Base-by-base conservation (phyloP, 2,329 filamentous ascomycete genomes). In the Setomelanomma holmii region DNA sequence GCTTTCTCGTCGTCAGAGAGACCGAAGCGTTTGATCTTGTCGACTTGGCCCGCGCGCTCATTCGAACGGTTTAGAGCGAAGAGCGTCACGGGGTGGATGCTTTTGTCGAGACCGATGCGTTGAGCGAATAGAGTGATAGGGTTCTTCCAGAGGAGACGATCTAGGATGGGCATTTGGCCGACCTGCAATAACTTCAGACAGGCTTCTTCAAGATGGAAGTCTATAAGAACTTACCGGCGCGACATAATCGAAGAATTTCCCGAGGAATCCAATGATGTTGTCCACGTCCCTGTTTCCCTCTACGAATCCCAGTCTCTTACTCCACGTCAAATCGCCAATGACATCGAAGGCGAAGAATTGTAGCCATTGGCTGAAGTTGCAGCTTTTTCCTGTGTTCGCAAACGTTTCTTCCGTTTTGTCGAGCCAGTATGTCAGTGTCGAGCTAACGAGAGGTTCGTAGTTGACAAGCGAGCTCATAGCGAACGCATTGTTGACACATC, bases 281-380 rank as follows among this genome's bases (percentile, higher is more conserved):
- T 90, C 88, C 11, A 93, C 85, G 56, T 93, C 90, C 66, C 87
- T 81, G 44, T 90, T 87, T 67, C 84, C 82, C 71, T 93, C 89
- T 1, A 93, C 76, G 59, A 93, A 93, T 0, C 90, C 90, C 51
- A 91, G 82, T 0, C 88, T 81, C 69, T 90, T 90, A 69, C 85
- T 86, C 75, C 90, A 92, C 0, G 89, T 91, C 64, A 92, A 84
- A 55, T 90, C 86, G 5, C 89, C 89, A 56, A 91, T 91, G 12
- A 92, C 89, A 67, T 93, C 90, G 64, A 93, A 93, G 0, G 90
- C 90, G 61, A 90, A 92, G 68, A 87, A 92, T 66, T 93, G 89
- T 51, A 93, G 76, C 89, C 89, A 92, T 51, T 80, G 78, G 1
- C 85, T 84, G 49, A 91, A 88, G 66, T 90, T 84, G 64, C 86